Evolutionary conservation across 768 basidiomycete genomes (phyloP).

Genomic region (Chiua virens): DNA sequence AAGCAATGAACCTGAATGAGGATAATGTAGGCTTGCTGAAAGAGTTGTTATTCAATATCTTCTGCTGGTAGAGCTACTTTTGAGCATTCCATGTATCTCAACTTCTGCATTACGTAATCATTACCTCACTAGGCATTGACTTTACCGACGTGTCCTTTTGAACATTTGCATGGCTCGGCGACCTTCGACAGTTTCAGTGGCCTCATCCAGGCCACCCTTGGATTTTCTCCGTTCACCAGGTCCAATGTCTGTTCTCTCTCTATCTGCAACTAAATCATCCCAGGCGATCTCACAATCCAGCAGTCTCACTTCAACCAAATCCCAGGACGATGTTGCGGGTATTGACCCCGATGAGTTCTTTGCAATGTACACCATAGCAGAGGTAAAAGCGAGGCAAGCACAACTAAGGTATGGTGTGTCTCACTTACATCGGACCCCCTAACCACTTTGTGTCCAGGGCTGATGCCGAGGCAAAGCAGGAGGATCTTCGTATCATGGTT

Average conservation of each 20-base stretch:
- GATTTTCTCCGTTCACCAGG: slow-evolving; percentile 9
- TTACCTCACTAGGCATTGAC: background rate
- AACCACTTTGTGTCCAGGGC: slow-evolving; percentile 40
- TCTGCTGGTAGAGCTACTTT: background rate
- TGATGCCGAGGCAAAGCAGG: slow-evolving; percentile 85
- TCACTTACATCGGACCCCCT: background rate
- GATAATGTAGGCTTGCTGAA: slow-evolving; percentile 18
- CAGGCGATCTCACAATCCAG: slow-evolving; percentile 11
- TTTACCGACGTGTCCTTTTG: background rate
- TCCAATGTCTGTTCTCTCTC: slow-evolving; percentile 2
- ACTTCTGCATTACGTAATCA: slow-evolving; percentile 23
- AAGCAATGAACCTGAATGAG: slow-evolving; percentile 19
- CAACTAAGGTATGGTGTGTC: slow-evolving; percentile 54
- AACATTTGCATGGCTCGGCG: slow-evolving; percentile 38
- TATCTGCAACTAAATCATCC: slow-evolving; percentile 6
- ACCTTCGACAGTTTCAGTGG: slow-evolving; percentile 35
- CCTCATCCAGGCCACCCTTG: slow-evolving; percentile 19
- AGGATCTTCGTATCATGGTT: slow-evolving; percentile 87
- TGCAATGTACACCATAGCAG: slow-evolving; percentile 63
- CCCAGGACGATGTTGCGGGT: slow-evolving; percentile 21
- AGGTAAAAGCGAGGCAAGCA: slow-evolving; percentile 67
- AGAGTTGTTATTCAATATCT: slow-evolving; percentile 6
- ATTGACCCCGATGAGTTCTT: slow-evolving; percentile 76
- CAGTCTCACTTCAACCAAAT: slow-evolving; percentile 11
- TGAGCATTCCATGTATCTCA: background rate